A percentile compares a stretch with the other conserved stretches of the same genome.
phyloP scores from a whole-genome alignment of 441 rosid genomes.

The Adansonia grandidieri region DNA sequence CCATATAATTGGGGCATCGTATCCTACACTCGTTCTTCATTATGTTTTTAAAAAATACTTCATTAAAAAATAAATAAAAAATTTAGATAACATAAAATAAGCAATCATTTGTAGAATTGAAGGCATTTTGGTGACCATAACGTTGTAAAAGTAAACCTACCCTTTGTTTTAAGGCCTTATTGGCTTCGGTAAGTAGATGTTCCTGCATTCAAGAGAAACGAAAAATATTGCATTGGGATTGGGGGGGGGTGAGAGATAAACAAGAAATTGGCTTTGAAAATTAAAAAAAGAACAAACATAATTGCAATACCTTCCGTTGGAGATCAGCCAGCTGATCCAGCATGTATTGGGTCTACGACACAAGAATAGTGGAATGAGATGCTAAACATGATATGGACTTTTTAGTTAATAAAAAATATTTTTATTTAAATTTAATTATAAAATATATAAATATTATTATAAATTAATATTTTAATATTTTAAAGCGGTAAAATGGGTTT shows the following conservation, averaged over 20 bases:
- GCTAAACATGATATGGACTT: too few relatives aligned
- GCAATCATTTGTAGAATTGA: background rate
- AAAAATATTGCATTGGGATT: background rate
- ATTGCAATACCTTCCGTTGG: slow-evolving; percentile 70
- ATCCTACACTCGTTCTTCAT: too few relatives aligned
- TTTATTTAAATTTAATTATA: too few relatives aligned
- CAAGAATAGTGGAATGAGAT: background rate
- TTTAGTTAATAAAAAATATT: too few relatives aligned
- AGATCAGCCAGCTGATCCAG: slow-evolving; percentile 93
- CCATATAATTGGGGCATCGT: too few relatives aligned
- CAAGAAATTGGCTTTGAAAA: background rate
- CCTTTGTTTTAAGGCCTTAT: slow-evolving; percentile 81
- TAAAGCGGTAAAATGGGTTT: too few relatives aligned
- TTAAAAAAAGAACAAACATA: slow-evolving; percentile 5
- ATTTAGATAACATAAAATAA: too few relatives aligned
- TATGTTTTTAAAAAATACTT: too few relatives aligned
- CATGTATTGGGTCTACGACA: slow-evolving; percentile 81
- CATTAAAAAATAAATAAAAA: too few relatives aligned
- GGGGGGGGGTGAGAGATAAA: background rate
- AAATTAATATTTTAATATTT: too few relatives aligned
- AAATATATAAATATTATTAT: too few relatives aligned
- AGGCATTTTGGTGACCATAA: background rate
- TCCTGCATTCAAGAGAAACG: slow-evolving; percentile 49
- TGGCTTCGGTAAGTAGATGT: slow-evolving; percentile 77
- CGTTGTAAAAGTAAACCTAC: slow-evolving; percentile 40